phyloP scores from a whole-genome alignment of 345 rosid species.

The Cardamine occulta region DNA sequence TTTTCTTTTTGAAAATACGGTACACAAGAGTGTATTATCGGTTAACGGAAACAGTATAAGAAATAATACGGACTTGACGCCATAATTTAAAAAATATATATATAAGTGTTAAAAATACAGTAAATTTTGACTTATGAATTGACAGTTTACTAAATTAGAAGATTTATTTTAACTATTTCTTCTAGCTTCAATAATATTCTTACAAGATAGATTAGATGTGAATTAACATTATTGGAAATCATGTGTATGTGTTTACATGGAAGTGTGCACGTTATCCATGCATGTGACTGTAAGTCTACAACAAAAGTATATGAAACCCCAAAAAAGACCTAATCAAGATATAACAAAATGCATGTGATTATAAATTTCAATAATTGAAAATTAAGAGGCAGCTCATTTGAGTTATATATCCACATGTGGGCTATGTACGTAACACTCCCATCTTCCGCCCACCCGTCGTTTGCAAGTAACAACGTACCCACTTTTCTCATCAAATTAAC shows the following conservation, averaged over 20 bases:
- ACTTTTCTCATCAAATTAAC: background rate
- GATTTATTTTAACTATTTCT: too few relatives aligned
- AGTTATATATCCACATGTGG: constrained; percentile 31
- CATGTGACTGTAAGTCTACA: constrained; percentile 24
- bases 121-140: too few relatives aligned
- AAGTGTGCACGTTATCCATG: constrained; percentile 35
- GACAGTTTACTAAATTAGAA: too few relatives aligned
- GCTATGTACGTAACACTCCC: constrained; percentile 21
- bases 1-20: too few relatives aligned
- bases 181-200: background rate
- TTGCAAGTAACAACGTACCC: background rate
- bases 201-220: background rate
- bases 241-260: constrained; percentile 11
- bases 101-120: too few relatives aligned
- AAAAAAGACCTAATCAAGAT: background rate
- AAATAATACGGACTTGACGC: too few relatives aligned
- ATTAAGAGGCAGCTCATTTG: constrained; percentile 32
- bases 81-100: too few relatives aligned
- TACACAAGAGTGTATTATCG: too few relatives aligned
- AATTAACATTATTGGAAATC: background rate
- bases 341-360: constrained; percentile 30
- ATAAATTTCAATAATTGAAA: constrained; percentile 1
- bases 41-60: too few relatives aligned
- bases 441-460: constrained; percentile 4
- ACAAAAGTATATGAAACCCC: background rate